Conservation (phyloP, 2,329 filamentous ascomycete genomes). For the Pseudogymnoascus sp. region DNA sequence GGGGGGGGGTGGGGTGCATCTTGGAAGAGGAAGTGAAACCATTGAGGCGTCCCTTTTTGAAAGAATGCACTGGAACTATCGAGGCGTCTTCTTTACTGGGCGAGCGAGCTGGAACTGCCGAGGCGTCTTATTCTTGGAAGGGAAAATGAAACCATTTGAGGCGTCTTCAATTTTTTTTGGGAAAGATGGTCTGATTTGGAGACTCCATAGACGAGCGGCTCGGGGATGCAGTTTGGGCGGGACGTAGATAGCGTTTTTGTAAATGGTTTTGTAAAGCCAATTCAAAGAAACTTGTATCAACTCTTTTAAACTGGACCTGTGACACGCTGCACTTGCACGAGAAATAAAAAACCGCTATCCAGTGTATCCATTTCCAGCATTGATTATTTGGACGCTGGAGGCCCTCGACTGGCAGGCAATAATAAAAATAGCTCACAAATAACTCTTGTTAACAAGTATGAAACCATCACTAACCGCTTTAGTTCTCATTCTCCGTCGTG, state of each 20-base stretch:
- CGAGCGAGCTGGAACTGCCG: not conserved
- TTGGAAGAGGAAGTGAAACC: not conserved
- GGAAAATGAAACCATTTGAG: not conserved
- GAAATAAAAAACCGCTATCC: not conserved
- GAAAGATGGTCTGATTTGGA: not conserved
- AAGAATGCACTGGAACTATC: not conserved
- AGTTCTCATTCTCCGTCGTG: not conserved
- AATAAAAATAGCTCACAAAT: not conserved
- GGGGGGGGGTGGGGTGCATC: too few species aligned
- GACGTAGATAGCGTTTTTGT: not conserved
- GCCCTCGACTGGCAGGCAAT: not conserved
- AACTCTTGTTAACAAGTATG: not conserved
- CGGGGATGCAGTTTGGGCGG: not conserved
- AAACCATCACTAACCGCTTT: not conserved
- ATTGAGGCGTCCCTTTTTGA: not conserved
- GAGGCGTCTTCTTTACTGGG: not conserved
- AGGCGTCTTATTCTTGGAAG: not conserved
- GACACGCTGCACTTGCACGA: constrained; percentile 2
- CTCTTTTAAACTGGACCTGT: not conserved
- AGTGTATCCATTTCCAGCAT: not conserved
- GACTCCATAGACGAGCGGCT: not conserved
- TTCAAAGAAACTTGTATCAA: not conserved
- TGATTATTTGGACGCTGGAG: not conserved
- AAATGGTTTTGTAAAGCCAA: constrained; percentile 1
- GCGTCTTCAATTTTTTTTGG: not conserved